Percentiles rank a stretch among this genome's conserved stretches.
phyloP scores from a whole-genome alignment of 371 early-diverging fungal species.

The Batkoa obscura region DNA sequence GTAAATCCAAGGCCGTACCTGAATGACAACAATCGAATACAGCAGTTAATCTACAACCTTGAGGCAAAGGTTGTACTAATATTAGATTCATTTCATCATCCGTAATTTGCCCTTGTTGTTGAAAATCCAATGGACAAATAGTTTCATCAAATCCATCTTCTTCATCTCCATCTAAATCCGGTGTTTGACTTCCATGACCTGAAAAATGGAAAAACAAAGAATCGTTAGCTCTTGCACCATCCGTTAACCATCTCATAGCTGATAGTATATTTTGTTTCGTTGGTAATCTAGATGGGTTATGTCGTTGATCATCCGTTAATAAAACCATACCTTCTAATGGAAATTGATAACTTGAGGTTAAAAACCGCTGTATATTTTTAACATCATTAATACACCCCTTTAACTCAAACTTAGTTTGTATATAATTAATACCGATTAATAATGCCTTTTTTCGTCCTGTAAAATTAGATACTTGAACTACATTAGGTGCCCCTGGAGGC shows the following conservation, averaged over 20 bases:
- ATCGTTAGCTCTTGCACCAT: conserved; percentile 40
- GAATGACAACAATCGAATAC: conserved; percentile 76
- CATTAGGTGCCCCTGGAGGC: neutral
- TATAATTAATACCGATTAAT: conserved; percentile 83
- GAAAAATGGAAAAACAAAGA: conserved; percentile 46
- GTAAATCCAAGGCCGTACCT: conserved; percentile 70
- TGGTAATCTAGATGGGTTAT: conserved; percentile 25
- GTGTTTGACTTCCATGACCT: conserved; percentile 39
- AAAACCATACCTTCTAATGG: conserved; percentile 20
- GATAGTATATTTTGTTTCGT: conserved; percentile 37
- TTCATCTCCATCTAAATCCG: conserved; percentile 46
- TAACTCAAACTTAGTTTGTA: conserved; percentile 22
- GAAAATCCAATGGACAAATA: conserved; percentile 53
- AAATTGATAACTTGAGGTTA: conserved; percentile 21
- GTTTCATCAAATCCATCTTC: conserved; percentile 47
- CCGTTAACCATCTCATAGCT: conserved; percentile 52
- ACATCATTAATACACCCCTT: conserved; percentile 46
- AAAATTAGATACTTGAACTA: conserved; percentile 30
- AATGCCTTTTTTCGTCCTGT: conserved; percentile 54
- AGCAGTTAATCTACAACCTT: conserved; percentile 60
- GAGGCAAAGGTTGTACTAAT: conserved; percentile 46
- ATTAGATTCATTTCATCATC: conserved; percentile 46
- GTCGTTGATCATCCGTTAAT: conserved; percentile 32
- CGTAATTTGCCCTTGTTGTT: conserved; percentile 33
- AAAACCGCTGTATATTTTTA: conserved; percentile 23